These are phyloP conservation scores for Aspergillus saccharolyticus DNA, from an alignment of 495 filamentous ascomycete genomes.

Conservation along the genomic window DNA sequence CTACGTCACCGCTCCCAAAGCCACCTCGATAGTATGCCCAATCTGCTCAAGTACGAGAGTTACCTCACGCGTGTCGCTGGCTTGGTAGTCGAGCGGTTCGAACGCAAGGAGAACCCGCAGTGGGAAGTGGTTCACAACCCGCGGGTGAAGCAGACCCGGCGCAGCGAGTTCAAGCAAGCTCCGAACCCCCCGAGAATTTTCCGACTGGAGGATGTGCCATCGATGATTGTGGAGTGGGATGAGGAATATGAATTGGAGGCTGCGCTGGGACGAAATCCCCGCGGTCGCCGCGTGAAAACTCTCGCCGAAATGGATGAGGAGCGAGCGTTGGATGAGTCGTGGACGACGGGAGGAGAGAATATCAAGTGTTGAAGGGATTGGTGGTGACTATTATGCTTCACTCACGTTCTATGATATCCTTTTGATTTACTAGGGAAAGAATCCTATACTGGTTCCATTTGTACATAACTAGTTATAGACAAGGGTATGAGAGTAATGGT, in stretches of 20 bases:
- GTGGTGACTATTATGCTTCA: too few species aligned
- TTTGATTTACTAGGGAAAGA: too few species aligned
- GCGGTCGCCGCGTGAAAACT: slow-evolving; percentile 4
- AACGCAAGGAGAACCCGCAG: slow-evolving; percentile 12
- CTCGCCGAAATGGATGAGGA: slow-evolving; percentile 18
- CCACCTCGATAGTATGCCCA: not conserved
- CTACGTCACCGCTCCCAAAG: slow-evolving; percentile 5
- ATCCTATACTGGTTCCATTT: too few species aligned
- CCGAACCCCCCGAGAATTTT: slow-evolving; percentile 13
- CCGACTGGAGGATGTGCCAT: slow-evolving; percentile 5
- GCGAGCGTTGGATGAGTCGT: not conserved
- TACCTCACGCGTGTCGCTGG: slow-evolving; percentile 17
- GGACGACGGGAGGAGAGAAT: not conserved
- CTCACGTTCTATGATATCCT: too few species aligned
- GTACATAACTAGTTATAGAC: too few species aligned
- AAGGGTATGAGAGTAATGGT: too few species aligned
- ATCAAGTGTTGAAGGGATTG: too few species aligned
- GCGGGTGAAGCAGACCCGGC: slow-evolving; percentile 7
- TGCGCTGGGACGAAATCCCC: slow-evolving; percentile 15
- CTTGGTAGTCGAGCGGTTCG: slow-evolving; percentile 22
- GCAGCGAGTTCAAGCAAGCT: slow-evolving; percentile 14
- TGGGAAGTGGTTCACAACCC: slow-evolving; percentile 10
- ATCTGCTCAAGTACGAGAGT: not conserved
- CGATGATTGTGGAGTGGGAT: slow-evolving; percentile 22
- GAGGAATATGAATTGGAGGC: slow-evolving; percentile 29